phyloP scores from a whole-genome alignment of 441 rosid species.

The Adansonia rubrostipa region DNA sequence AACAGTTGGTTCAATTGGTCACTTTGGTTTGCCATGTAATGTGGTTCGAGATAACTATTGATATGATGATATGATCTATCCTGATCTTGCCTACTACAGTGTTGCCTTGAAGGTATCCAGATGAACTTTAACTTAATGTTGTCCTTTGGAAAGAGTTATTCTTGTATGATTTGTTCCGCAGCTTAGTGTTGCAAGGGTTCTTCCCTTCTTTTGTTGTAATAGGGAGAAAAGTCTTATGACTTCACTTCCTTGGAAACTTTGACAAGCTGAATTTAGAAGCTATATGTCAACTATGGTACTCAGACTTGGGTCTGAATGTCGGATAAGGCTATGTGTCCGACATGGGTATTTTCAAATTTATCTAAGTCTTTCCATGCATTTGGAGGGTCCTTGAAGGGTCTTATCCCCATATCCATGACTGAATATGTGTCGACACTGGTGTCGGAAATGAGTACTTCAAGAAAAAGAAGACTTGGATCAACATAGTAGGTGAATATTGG shows the following conservation, averaged over 20 bases:
- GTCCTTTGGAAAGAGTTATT: neutral
- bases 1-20: neutral
- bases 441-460: too few relatives aligned
- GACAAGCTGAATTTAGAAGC: conserved; percentile 3
- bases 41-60: neutral
- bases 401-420: too few relatives aligned
- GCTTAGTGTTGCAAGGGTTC: neutral
- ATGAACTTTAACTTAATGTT: neutral
- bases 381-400: too few relatives aligned
- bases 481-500: neutral
- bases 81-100: neutral
- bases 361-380: too few relatives aligned
- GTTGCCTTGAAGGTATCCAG: neutral
- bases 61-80: neutral
- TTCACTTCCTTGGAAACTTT: neutral
- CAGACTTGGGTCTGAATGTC: too few relatives aligned
- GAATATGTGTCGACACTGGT: too few relatives aligned
- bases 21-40: neutral
- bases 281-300: too few relatives aligned
- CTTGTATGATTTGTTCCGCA: neutral
- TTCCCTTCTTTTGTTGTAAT: neutral
- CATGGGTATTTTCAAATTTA: too few relatives aligned
- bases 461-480: too few relatives aligned
- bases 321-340: too few relatives aligned
- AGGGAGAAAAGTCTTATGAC: neutral